phyloP scores from a whole-genome alignment of 768 basidiomycete species.

The Mycena latifolia region DNA sequence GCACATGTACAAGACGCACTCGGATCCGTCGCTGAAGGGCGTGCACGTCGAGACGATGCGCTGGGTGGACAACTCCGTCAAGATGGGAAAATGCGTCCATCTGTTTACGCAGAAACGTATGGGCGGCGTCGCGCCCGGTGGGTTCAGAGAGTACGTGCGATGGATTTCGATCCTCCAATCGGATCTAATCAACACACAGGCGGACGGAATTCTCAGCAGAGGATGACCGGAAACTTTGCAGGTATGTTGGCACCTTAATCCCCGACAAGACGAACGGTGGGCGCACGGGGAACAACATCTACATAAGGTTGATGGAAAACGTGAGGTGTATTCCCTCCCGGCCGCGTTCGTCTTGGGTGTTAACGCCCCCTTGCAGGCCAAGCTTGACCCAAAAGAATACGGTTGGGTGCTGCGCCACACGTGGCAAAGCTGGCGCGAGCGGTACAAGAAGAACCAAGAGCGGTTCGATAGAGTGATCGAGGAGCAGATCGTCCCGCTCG shows the following conservation, averaged over 20 bases:
- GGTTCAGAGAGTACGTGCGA: conserved; percentile 12
- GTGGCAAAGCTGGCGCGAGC: conserved; percentile 60
- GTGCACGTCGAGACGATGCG: conserved; percentile 39
- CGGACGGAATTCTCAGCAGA: conserved; percentile 49
- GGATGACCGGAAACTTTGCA: conserved; percentile 54
- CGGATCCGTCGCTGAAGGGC: conserved; percentile 9
- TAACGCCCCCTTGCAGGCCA: conserved; percentile 23
- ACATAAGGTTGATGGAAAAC: conserved; percentile 42
- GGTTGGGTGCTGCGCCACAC: conserved; percentile 59
- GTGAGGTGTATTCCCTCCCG: conserved; percentile 18
- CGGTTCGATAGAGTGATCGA: conserved; percentile 52
- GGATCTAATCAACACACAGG: conserved; percentile 12
- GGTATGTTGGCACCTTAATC: conserved; percentile 50
- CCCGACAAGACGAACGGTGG: conserved; percentile 55
- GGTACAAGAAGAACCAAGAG: conserved; percentile 55
- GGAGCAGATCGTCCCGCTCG: conserved; percentile 38
- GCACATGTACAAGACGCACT: conserved; percentile 36
- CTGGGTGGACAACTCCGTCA: conserved; percentile 46
- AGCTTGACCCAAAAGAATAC: conserved; percentile 40
- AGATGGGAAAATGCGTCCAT: conserved; percentile 37
- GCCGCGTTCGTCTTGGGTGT: background rate
- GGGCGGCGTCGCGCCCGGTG: conserved; percentile 40
- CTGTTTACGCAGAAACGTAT: conserved; percentile 38
- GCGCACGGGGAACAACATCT: conserved; percentile 51
- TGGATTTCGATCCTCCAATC: background rate